Base-by-base conservation (phyloP, 2,329 filamentous ascomycete species). In the Fusarium solani-melongenae region DNA sequence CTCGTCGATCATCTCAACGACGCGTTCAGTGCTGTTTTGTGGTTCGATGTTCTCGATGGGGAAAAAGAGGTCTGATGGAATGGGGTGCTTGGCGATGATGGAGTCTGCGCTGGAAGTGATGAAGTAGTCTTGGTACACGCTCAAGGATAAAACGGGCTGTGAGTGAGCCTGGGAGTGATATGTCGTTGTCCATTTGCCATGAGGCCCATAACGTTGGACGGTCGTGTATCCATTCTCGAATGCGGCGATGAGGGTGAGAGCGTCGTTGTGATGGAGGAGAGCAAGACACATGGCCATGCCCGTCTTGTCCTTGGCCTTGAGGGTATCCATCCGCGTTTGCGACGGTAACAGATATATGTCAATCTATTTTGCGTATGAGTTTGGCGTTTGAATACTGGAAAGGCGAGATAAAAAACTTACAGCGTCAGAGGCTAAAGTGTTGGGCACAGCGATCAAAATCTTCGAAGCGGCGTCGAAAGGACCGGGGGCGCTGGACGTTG, bases 271-370 rank as follows among this genome's bases (percentile, higher is more conserved):
- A 68, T 88, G 84, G 66, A 93, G 87, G 4, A 96, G 81, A 10
- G 87, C 84, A 20, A 98, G 83, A 6, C 93, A 91, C 96, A 98
- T 98, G 41, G 94, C 91, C 95, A 98, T 98, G 64, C 94, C 94
- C 78, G 88, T 86, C 75, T 88, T 88, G 51, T 83, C 83, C 27
- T 82, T 81, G 34, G 86, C 79, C 51, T 85, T 85, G 69, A 91
- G 82, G 0, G 87, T 88, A 74, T 92, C 90, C 20, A 91, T 84
- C n/a, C 95, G 89, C 31, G 83, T 86, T 78, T 95, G 92, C 3
- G 89, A 90, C 0, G 96, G 96, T 1, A 98, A 86, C 44, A 93
- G 89, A 80, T 94, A 98, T 51, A 99, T 90, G 78, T 98, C 95
- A 76, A 98, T 90, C 87, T 90, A 17, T 53, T 15, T 15, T 17